Evolutionary conservation across 177 flowering plant species (phyloP).

Genomic region (Vitis hybrid): DNA sequence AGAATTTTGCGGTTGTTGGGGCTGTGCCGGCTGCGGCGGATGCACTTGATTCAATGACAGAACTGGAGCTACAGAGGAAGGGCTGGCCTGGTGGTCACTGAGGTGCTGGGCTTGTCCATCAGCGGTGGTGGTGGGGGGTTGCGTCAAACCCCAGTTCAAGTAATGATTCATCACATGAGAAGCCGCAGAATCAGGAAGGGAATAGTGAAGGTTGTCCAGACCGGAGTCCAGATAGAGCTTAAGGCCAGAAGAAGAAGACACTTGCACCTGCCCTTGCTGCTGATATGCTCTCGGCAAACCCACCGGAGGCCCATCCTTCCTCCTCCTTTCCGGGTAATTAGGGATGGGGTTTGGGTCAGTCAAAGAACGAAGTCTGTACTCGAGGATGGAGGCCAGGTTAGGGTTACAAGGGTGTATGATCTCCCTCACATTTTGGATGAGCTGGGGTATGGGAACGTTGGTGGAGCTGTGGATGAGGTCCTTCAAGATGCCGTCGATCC

Average conservation of each 20-base stretch:
- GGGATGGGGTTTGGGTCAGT: slow-evolving; percentile 20
- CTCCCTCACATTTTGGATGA: slow-evolving; percentile 86
- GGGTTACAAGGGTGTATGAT: slow-evolving; percentile 93
- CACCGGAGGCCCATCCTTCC: slow-evolving; percentile 19
- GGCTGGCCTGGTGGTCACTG: neutral
- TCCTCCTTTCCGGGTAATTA: slow-evolving; percentile 18
- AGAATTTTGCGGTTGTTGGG: slow-evolving; percentile 18
- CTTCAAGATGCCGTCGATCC: slow-evolving; percentile 86
- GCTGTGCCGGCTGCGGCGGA: slow-evolving; percentile 16
- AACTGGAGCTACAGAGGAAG: slow-evolving; percentile 15
- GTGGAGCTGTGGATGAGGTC: slow-evolving; percentile 71
- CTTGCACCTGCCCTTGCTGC: slow-evolving; percentile 19
- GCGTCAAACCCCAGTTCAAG: slow-evolving; percentile 26
- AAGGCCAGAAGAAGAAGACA: slow-evolving; percentile 19
- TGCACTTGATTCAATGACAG: slow-evolving; percentile 20
- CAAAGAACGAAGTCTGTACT: slow-evolving; percentile 74
- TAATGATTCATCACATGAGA: slow-evolving; percentile 14
- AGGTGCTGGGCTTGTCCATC: slow-evolving; percentile 14
- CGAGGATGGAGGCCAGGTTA: slow-evolving; percentile 69
- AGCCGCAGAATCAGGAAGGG: slow-evolving; percentile 7
- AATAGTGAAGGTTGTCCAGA: slow-evolving; percentile 11
- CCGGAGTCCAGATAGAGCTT: slow-evolving; percentile 26
- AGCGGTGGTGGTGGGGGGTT: neutral
- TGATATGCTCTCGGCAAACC: slow-evolving; percentile 12
- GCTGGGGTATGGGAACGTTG: slow-evolving; percentile 75